These are phyloP conservation scores for Microglena sp. DNA, from an alignment of 139 green algal species.

Conservation along the genomic window DNA sequence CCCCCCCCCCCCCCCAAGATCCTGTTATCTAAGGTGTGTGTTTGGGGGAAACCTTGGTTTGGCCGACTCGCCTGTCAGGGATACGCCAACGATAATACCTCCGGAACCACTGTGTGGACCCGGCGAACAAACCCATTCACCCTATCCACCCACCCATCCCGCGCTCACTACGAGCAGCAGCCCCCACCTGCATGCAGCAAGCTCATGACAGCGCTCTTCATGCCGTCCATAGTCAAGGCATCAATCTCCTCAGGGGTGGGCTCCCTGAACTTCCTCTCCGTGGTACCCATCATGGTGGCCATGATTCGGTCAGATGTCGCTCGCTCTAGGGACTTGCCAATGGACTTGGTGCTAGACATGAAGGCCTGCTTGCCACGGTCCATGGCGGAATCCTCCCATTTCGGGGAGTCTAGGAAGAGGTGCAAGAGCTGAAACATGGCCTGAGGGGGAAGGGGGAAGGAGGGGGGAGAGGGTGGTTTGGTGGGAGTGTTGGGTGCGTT, in stretches of 20 bases:
- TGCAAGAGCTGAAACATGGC: slow-evolving; percentile 60
- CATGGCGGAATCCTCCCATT: slow-evolving; percentile 55
- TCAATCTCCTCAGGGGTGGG: slow-evolving; percentile 70
- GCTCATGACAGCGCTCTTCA: slow-evolving; percentile 44
- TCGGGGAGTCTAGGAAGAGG: slow-evolving; percentile 48
- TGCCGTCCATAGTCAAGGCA: slow-evolving; percentile 71
- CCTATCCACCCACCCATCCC: no score
- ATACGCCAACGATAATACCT: no score
- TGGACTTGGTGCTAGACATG: slow-evolving; percentile 17
- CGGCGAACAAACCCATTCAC: no score
- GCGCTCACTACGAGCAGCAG: no score
- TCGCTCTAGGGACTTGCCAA: slow-evolving; percentile 61
- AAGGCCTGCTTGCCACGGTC: slow-evolving; percentile 63
- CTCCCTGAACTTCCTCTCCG: slow-evolving; percentile 74
- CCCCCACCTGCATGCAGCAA: slow-evolving; percentile 61
- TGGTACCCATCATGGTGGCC: slow-evolving; percentile 70
- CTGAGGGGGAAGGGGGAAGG: no score
- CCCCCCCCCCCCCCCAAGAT: no score
- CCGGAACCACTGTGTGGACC: no score
- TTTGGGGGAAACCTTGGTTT: no score
- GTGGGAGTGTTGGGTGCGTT: no score
- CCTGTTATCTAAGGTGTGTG: no score
- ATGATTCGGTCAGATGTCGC: slow-evolving; percentile 72
- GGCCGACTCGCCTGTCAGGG: no score
- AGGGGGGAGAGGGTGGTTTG: no score